Base-by-base conservation (phyloP, 2,329 filamentous ascomycete species). In the Colletotrichum tamarilloi region DNA sequence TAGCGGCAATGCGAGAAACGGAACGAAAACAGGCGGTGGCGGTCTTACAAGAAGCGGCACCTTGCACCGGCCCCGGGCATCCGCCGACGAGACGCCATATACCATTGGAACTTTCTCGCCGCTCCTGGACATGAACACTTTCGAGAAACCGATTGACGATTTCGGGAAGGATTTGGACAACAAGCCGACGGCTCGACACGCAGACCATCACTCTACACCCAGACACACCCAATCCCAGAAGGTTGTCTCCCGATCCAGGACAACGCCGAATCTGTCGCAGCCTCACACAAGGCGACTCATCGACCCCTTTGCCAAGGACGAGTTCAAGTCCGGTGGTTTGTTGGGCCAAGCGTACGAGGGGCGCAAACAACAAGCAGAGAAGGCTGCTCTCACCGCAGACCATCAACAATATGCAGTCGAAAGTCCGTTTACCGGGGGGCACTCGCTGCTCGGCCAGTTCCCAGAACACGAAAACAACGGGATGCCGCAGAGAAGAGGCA, bases 61-160 rank as follows among this genome's bases (percentile, higher is more conserved):
- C 52, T 38, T 57, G 46, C 82, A 85, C 68, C 82, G 81, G 32
- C 78, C 82, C 42, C 82, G 81, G 67, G 75, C 85, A 56, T 86
- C 86, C 2, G 78, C 85, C 2, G 87, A 88, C 49, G 85, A 88
- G 73, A 86, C 81, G 77, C 89, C 84, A 67, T 93, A 87, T 86
- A 90, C 84, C 77, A 92, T 94, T 64, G 92, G 92, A 5, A 87
- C 89, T 1, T 93, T 93, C 80, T 87, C 90, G 76, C 92, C 94
- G 1, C 82, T 95, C 4, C 81, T 95, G 9, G 91, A 94, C 73
- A 82, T 91, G 78, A 85, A 88, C 52, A 85, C 87, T 8, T 90
- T 92, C 76, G 86, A 89, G 71, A 87, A 87, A 77, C 84, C 86
- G 9, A 74, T 87, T 1, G 87, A 87, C 14, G 84, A 88, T 16